Conservation (phyloP, 805 yeast species). For the Wickerhamiella parazyma region DNA sequence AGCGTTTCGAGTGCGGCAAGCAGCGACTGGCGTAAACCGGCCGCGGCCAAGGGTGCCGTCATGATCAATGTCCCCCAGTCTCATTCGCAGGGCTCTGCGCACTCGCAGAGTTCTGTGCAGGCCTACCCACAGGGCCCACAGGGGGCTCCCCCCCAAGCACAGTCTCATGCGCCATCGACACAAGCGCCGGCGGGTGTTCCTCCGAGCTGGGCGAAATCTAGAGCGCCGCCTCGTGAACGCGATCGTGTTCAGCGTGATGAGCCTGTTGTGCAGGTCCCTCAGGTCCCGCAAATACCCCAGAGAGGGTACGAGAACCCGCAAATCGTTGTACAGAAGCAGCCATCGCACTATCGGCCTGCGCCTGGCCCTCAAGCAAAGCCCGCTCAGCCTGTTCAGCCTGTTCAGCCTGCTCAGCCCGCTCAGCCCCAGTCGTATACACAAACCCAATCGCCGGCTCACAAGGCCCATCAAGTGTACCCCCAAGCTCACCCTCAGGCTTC, state of each 20-base stretch:
- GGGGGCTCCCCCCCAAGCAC: too few relatives aligned
- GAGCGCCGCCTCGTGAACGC: neutral
- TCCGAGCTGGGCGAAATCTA: constrained; percentile 2
- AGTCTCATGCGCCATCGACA: neutral
- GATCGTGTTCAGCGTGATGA: neutral
- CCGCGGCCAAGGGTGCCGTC: neutral
- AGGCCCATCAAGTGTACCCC: too few relatives aligned
- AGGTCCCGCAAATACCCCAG: neutral
- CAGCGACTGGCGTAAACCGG: constrained; percentile 2
- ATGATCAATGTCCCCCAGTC: constrained; percentile 3
- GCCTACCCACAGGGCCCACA: too few relatives aligned
- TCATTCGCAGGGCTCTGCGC: too few relatives aligned
- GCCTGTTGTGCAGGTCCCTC: neutral
- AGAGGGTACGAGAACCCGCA: neutral
- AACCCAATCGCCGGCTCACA: too few relatives aligned
- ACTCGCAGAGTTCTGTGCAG: too few relatives aligned
- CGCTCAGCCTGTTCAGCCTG: too few relatives aligned
- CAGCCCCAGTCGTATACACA: neutral
- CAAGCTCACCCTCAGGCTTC: too few relatives aligned
- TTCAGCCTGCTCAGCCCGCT: too few relatives aligned
- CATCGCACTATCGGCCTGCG: too few relatives aligned
- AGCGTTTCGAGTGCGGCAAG: neutral
- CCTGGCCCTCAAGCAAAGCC: too few relatives aligned
- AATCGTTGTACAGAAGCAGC: neutral
- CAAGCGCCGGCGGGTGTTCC: neutral